These are phyloP conservation scores for Hericium erinaceus DNA, from an alignment of 768 basidiomycete species.

Conservation along the genomic window DNA sequence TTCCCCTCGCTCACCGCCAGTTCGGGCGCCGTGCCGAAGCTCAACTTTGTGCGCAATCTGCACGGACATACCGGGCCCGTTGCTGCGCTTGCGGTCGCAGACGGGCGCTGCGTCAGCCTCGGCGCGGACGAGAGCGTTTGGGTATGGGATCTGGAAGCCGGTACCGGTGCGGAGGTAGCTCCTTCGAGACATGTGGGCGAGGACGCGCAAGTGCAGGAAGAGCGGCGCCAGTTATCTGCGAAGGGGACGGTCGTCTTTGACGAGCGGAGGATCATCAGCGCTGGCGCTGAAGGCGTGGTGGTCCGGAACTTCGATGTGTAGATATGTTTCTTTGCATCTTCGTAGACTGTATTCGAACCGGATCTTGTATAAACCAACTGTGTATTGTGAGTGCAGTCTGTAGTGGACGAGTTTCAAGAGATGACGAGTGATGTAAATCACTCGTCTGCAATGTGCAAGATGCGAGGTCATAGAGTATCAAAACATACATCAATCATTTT, in stretches of 20 bases:
- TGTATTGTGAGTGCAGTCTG: not conserved
- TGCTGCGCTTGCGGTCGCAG: conserved; percentile 60
- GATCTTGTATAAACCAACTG: not conserved
- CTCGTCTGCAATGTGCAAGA: not conserved
- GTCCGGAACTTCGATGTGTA: conserved; percentile 53
- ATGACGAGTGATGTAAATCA: too few species aligned
- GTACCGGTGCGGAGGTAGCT: conserved; percentile 28
- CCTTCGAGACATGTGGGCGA: conserved; percentile 21
- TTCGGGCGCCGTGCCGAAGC: conserved; percentile 46
- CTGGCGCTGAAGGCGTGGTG: conserved; percentile 28
- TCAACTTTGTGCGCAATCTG: conserved; percentile 63
- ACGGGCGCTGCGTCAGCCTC: conserved; percentile 75
- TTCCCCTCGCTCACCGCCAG: conserved; percentile 42
- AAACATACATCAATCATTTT: not conserved
- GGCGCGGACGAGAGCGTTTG: conserved; percentile 65
- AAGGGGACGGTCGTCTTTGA: conserved; percentile 56
- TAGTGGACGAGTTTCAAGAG: too few species aligned
- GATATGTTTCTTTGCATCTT: conserved; percentile 1
- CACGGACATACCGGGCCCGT: conserved; percentile 64
- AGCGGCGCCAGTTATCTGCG: not conserved
- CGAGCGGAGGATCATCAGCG: conserved; percentile 60
- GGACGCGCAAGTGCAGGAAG: not conserved
- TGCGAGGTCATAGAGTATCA: too few species aligned
- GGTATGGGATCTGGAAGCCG: conserved; percentile 80
- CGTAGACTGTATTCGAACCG: not conserved